Conservation (phyloP, 2,329 filamentous ascomycete genomes). For the Cryphonectria nitschkei region DNA sequence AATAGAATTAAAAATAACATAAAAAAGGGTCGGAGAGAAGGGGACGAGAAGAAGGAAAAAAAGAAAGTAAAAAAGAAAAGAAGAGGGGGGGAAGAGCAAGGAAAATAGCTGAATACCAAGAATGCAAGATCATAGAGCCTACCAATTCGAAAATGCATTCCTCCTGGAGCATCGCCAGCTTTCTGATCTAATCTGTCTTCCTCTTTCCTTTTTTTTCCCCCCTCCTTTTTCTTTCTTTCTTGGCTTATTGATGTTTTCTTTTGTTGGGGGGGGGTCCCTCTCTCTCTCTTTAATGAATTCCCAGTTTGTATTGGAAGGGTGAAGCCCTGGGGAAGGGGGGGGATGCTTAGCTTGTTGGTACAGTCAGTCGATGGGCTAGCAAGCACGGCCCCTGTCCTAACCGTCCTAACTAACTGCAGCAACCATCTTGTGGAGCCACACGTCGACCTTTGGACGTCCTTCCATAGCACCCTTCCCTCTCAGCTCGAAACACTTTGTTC, state of each 20-base stretch:
- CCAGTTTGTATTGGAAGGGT: background rate
- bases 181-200: background rate
- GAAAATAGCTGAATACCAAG: background rate
- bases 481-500: background rate
- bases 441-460: background rate
- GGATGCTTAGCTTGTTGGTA: background rate
- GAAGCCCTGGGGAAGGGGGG: background rate
- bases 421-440: conserved; percentile 6
- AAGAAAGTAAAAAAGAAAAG: background rate
- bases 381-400: background rate
- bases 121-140: background rate
- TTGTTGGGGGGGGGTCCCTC: background rate
- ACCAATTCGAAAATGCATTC: background rate
- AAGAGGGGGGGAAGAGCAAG: background rate
- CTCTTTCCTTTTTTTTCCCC: background rate
- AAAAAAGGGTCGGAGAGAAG: too few species aligned
- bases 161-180: background rate
- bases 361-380: background rate
- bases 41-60: background rate
- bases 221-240: background rate
- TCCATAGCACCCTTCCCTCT: background rate
- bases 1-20: too few species aligned
- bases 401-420: background rate
- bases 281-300: background rate
- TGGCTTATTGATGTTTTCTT: too few species aligned